A percentile compares a stretch with the other conserved stretches of the same genome.
Conservation (phyloP, 1,284 basidiomycete genomes). For the Xanthoconium separans region DNA sequence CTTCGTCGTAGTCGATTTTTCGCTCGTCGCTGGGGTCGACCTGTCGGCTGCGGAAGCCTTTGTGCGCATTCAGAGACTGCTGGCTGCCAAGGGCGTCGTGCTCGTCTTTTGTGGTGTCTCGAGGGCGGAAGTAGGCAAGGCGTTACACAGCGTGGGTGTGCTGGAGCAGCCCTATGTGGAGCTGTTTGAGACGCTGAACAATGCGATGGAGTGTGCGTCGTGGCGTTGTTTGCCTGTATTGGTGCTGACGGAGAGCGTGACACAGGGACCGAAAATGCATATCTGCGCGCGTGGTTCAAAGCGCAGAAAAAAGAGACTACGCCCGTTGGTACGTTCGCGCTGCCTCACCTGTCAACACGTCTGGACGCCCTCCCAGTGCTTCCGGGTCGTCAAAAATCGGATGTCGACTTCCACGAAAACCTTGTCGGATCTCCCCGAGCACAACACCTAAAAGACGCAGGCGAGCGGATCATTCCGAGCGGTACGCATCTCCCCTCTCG, state of each 20-base stretch:
- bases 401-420: constrained; percentile 49
- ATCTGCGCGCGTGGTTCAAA: constrained; percentile 74
- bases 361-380: constrained; percentile 40
- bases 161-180: constrained; percentile 79
- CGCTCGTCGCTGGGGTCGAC: constrained; percentile 87
- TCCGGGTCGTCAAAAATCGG: constrained; percentile 53
- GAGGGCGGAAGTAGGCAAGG: constrained; percentile 63
- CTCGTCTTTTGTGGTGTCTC: constrained; percentile 88
- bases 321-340: constrained; percentile 27
- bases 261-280: constrained; percentile 86
- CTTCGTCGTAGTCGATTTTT: constrained; percentile 87
- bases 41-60: constrained; percentile 96
- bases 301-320: constrained; percentile 56
- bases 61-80: constrained; percentile 84
- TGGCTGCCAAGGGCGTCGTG: constrained; percentile 75
- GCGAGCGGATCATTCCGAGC: constrained; percentile 63
- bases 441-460: constrained; percentile 76
- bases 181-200: constrained; percentile 81
- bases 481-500: constrained; percentile 37
- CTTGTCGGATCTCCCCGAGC: constrained; percentile 74
- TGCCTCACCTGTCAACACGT: too few relatives aligned
- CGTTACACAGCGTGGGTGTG: constrained; percentile 73
- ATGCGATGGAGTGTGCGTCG: constrained; percentile 89
- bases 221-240: constrained; percentile 8
- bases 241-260: constrained; percentile 13